A percentile compares a stretch with the other conserved stretches of the same genome.
Conservation (phyloP, 495 filamentous ascomycete species). For the Monascus purpureus region DNA sequence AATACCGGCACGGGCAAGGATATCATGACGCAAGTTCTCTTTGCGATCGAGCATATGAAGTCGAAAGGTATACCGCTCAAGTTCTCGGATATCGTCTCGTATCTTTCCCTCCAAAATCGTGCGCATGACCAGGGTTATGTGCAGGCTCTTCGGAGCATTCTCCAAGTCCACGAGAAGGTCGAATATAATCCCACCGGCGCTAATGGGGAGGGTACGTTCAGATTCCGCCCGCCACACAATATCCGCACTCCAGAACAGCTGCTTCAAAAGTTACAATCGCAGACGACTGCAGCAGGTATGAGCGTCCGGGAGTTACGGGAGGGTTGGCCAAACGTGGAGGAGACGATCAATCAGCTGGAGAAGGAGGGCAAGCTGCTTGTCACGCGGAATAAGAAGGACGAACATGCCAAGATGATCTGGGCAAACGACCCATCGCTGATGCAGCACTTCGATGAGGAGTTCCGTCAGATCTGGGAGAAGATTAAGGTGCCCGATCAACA, state of each 20-base stretch:
- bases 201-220: constrained; percentile 52
- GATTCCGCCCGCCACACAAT: constrained; percentile 64
- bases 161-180: constrained; percentile 49
- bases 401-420: constrained; percentile 75
- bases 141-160: constrained; percentile 28
- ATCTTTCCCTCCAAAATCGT: constrained; percentile 51
- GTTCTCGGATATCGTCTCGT: constrained; percentile 58
- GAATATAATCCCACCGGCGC: constrained; percentile 48
- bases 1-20: constrained; percentile 64
- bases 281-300: constrained; percentile 68
- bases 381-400: constrained; percentile 85
- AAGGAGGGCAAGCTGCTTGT: constrained; percentile 64
- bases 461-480: constrained; percentile 68
- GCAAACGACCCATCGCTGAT: constrained; percentile 66
- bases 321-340: constrained; percentile 76
- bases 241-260: constrained; percentile 63
- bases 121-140: constrained; percentile 31
- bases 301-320: constrained; percentile 81
- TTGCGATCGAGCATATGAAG: constrained; percentile 75
- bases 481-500: constrained; percentile 62
- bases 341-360: constrained; percentile 66
- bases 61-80: constrained; percentile 56
- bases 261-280: constrained; percentile 62
- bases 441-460: constrained; percentile 66
- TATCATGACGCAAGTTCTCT: constrained; percentile 72